A percentile compares a stretch with the other conserved stretches of the same genome.
Conservation (phyloP, 176 grass and related monocot genomes). For the Cenchrus purpureus region DNA sequence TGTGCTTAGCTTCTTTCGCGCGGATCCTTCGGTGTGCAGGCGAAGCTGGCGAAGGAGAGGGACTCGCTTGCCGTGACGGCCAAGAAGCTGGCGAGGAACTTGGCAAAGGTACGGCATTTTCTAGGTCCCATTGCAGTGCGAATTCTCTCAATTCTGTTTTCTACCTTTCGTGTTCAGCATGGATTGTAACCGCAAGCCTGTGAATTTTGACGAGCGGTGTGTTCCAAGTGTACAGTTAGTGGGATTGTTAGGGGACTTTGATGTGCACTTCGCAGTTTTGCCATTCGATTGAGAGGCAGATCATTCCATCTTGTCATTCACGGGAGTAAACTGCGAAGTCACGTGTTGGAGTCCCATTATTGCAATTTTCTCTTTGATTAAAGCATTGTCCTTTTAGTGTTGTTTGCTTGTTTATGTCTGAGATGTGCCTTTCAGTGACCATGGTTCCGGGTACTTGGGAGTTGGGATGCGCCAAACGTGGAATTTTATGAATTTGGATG, state of each 20-base stretch:
- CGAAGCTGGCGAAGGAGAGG: slow-evolving; percentile 82
- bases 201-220: background rate
- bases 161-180: background rate
- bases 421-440: slow-evolving; percentile 11
- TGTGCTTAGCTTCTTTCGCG: background rate
- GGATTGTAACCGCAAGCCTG: background rate
- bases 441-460: background rate
- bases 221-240: background rate
- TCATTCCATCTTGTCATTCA: too few species aligned
- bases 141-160: slow-evolving; percentile 1
- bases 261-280: too few species aligned
- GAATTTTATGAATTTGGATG: slow-evolving; percentile 18
- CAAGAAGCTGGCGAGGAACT: slow-evolving; percentile 75
- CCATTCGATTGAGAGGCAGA: too few species aligned
- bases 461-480: background rate
- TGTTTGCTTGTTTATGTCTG: slow-evolving; percentile 3
- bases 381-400: background rate
- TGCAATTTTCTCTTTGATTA: background rate
- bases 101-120: slow-evolving; percentile 71
- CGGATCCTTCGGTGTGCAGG: slow-evolving; percentile 48
- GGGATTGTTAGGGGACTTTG: background rate
- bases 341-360: background rate
- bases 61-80: slow-evolving; percentile 68
- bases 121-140: background rate
- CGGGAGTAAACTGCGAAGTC: background rate